These are phyloP conservation scores for Glaciozyma martinii DNA, from an alignment of 768 basidiomycete genomes.

Conservation along the genomic window DNA sequence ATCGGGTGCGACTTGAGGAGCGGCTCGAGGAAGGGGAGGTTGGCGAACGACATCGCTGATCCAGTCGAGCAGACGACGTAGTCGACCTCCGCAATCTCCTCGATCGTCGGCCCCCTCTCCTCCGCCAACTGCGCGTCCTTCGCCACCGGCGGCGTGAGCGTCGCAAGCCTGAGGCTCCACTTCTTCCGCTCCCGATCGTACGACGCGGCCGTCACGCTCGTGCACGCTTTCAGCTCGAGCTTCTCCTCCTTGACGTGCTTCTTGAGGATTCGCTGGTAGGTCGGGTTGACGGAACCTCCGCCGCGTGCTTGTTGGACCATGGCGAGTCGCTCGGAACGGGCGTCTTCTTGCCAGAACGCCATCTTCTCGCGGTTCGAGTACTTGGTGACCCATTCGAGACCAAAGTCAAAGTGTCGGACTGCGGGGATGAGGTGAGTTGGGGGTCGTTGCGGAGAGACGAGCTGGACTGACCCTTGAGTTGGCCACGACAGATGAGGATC, in stretches of 20 bases:
- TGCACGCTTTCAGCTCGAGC: constrained; percentile 11
- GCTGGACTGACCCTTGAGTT: constrained; percentile 17
- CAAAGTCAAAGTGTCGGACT: constrained; percentile 27
- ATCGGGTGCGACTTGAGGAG: constrained; percentile 20
- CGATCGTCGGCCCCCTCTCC: background rate
- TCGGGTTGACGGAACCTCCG: constrained; percentile 31
- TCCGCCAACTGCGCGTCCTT: background rate
- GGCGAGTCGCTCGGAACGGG: constrained; percentile 9
- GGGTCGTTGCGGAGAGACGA: background rate
- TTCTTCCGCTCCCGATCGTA: background rate
- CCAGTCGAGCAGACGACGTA: constrained; percentile 26
- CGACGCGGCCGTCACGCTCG: background rate
- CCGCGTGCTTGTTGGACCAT: constrained; percentile 23
- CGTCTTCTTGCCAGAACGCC: constrained; percentile 27
- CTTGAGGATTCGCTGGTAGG: constrained; percentile 21
- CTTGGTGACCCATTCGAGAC: constrained; percentile 23
- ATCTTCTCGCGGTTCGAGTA: constrained; percentile 28
- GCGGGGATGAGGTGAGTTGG: background rate
- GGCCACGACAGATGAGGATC: constrained; percentile 24
- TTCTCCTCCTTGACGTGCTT: constrained; percentile 13
- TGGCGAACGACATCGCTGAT: constrained; percentile 19
- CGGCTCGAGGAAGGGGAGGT: constrained; percentile 16
- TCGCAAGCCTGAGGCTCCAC: constrained; percentile 12
- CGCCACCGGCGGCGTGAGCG: background rate
- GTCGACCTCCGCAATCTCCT: constrained; percentile 8